Percentiles rank a stretch among this genome's conserved stretches.
Conservation (phyloP, 2,329 filamentous ascomycete species). For the Diaporthe vexans region DNA sequence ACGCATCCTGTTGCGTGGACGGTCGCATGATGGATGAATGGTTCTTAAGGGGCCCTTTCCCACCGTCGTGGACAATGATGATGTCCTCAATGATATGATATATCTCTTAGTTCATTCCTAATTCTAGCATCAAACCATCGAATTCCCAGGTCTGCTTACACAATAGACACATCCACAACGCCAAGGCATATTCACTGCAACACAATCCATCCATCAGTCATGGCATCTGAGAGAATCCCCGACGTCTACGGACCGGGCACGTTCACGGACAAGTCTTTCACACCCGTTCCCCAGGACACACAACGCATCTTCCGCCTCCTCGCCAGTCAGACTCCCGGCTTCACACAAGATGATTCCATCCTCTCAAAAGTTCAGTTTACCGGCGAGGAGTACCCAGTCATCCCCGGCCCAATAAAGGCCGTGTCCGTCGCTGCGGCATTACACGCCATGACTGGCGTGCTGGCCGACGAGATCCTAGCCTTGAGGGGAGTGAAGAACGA, state of each 20-base stretch:
- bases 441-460: conserved; percentile 54
- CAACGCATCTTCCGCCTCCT: conserved; percentile 51
- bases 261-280: conserved; percentile 48
- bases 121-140: not conserved
- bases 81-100: not conserved
- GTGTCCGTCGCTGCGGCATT: conserved; percentile 50
- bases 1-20: not conserved
- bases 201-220: conserved; percentile 37
- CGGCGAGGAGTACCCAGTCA: conserved; percentile 49
- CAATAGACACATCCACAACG: too few species aligned
- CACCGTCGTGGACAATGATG: not conserved
- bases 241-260: conserved; percentile 52
- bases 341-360: conserved; percentile 48
- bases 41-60: not conserved
- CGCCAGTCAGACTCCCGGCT: conserved; percentile 50
- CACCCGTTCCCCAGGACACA: conserved; percentile 49
- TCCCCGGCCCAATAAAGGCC: conserved; percentile 54
- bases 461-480: conserved; percentile 53
- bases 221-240: conserved; percentile 43
- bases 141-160: not conserved
- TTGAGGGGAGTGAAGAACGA: conserved; percentile 48
- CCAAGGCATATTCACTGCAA: too few species aligned
- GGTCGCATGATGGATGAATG: not conserved
- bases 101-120: not conserved
- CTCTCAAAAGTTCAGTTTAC: conserved; percentile 50